Evolutionary conservation across 2,329 filamentous ascomycete species (phyloP), one percentile per base, ranked within the genome.

Genomic region (Paramyrothecium sp.): DNA sequence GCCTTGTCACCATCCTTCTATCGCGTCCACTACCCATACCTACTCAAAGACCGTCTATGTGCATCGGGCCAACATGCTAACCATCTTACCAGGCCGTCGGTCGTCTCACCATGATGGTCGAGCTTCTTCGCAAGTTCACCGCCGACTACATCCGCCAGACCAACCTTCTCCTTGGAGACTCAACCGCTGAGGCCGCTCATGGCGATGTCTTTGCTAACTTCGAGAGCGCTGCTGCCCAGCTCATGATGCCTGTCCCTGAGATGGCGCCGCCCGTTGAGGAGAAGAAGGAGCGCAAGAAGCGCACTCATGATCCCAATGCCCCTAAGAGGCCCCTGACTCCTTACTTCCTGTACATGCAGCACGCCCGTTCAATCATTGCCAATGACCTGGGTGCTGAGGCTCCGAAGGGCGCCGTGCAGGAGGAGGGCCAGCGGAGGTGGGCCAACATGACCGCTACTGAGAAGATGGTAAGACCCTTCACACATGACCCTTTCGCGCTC

Each of bases 341-440:
- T 2, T 97, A 96, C 80, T 97, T 98, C 81, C 80, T 97, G 60
- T 98, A 92, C 80, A 92, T 96, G 82, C 90, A 96, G 73, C 89
- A 90, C 62, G 92, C 92, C 62, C 90, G 95, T 53, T 84, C 88
- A 54, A 89, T 91, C 71, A 95, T 98, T 65, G 89, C 90, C 57
- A 82, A 81, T 34, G 92, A 96, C 65, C 83, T 96, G 12, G 90
- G 89, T 21, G 71, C 85, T n/a, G 82, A 86, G 58, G 87, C 88
- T 8, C 89, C 89, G 72, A 93, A 94, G 71, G 92, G 92, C 69
- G 91, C 93, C 57, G 90, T 98, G 52, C 89, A 92, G 70, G 87
- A 91, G 59, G 92, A 97, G 75, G 91, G 92, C 46, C 93, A 92
- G 69, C 87, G 87, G 66, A 86, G 93, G 67, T 97, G 94, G 94